These are phyloP conservation scores for Starmerella potacharoeniae DNA, from an alignment of 805 yeast species.

Conservation along the genomic window DNA sequence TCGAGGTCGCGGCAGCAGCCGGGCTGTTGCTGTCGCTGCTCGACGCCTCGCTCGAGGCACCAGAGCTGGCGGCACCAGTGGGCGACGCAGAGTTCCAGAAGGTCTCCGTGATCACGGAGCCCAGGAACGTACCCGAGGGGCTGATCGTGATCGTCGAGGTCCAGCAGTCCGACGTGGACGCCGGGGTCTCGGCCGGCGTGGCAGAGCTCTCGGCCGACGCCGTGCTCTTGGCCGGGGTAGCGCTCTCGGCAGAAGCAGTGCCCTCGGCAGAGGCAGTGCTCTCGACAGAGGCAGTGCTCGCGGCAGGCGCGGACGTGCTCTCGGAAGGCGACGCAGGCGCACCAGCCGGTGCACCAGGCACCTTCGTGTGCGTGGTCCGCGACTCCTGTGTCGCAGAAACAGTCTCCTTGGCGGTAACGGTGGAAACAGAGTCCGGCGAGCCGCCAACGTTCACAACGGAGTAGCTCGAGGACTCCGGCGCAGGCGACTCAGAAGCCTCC, in stretches of 20 bases:
- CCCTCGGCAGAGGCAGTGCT: background rate
- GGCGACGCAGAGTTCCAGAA: background rate
- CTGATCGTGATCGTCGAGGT: slow-evolving; percentile 2
- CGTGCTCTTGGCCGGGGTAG: too few relatives aligned
- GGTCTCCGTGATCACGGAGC: slow-evolving; percentile 9
- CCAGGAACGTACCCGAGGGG: slow-evolving; percentile 9
- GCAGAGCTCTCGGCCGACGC: background rate
- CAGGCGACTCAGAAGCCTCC: background rate
- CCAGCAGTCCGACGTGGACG: slow-evolving; percentile 3
- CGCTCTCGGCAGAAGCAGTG: background rate
- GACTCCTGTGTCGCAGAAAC: background rate
- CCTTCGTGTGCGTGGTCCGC: background rate
- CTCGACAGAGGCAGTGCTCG: background rate
- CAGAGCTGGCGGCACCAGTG: background rate
- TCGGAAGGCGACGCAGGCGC: background rate
- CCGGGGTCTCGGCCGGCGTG: background rate
- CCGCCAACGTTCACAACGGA: slow-evolving; percentile 26
- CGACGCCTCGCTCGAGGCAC: background rate
- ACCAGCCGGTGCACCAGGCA: background rate
- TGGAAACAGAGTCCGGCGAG: slow-evolving; percentile 11
- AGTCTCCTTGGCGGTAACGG: slow-evolving; percentile 10
- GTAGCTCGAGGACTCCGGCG: slow-evolving; percentile 11
- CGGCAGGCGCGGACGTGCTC: background rate
- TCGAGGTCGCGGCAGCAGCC: too few relatives aligned
- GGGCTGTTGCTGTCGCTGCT: too few relatives aligned